These are phyloP conservation scores for Colletotrichum salicis DNA, from an alignment of 2,329 filamentous ascomycete species.

Conservation along the genomic window DNA sequence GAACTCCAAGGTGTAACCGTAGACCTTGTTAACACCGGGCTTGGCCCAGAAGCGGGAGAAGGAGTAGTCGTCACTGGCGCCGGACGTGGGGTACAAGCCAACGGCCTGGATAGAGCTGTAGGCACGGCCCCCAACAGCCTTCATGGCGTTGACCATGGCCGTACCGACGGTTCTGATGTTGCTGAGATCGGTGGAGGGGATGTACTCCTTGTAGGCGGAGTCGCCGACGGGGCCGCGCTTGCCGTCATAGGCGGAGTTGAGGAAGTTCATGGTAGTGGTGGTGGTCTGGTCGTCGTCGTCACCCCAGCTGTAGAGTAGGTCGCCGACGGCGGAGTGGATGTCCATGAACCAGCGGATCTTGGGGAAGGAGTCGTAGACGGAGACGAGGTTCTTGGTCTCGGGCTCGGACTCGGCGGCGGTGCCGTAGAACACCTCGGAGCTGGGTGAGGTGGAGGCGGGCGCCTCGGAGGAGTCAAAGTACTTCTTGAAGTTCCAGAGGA, in stretches of 20 bases:
- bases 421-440: slow-evolving; percentile 56
- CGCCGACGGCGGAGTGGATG: slow-evolving; percentile 59
- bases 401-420: slow-evolving; percentile 59
- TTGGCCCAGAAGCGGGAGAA: slow-evolving; percentile 49
- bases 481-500: slow-evolving; percentile 63
- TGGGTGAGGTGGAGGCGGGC: slow-evolving; percentile 47
- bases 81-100: slow-evolving; percentile 48
- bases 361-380: slow-evolving; percentile 56
- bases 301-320: slow-evolving; percentile 62
- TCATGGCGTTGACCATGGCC: slow-evolving; percentile 47
- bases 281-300: slow-evolving; percentile 58
- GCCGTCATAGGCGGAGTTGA: slow-evolving; percentile 57
- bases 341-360: slow-evolving; percentile 63
- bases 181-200: slow-evolving; percentile 46
- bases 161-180: slow-evolving; percentile 46
- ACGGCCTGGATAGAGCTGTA: slow-evolving; percentile 47
- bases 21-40: slow-evolving; percentile 49
- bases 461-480: slow-evolving; percentile 53
- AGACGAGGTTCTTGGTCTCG: slow-evolving; percentile 60
- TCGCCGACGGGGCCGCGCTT: slow-evolving; percentile 55
- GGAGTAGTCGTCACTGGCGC: slow-evolving; percentile 51
- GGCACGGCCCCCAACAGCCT: slow-evolving; percentile 47
- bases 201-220: slow-evolving; percentile 50
- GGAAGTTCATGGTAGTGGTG: slow-evolving; percentile 55
- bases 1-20: slow-evolving; percentile 52